A percentile compares a stretch with the other conserved stretches of the same genome.
phyloP scores from a whole-genome alignment of 2,329 filamentous ascomycete genomes.

The Aspergillus piperis region DNA sequence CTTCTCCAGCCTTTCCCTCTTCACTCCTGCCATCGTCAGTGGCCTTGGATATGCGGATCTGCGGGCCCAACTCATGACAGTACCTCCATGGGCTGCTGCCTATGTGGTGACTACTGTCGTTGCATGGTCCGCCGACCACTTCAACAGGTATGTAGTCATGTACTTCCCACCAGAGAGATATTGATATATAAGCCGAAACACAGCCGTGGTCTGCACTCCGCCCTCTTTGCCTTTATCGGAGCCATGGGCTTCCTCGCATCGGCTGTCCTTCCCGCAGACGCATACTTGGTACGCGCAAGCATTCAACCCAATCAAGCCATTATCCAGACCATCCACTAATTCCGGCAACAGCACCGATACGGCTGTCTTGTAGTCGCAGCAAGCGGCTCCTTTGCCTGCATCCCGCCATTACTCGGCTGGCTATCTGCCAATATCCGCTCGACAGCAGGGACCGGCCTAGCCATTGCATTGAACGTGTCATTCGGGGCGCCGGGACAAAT shows the following conservation, averaged over 20 bases:
- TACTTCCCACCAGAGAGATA: neutral
- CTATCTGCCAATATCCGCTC: slow-evolving; percentile 67
- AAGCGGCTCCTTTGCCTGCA: slow-evolving; percentile 67
- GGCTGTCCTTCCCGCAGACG: slow-evolving; percentile 61
- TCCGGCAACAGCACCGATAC: slow-evolving; percentile 54
- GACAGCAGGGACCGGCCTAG: slow-evolving; percentile 66
- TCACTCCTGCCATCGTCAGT: slow-evolving; percentile 65
- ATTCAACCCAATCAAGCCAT: neutral
- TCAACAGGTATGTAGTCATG: slow-evolving; percentile 35
- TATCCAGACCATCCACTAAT: neutral
- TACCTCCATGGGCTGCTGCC: slow-evolving; percentile 64
- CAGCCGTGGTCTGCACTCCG: slow-evolving; percentile 54
- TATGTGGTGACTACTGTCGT: slow-evolving; percentile 55
- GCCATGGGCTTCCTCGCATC: slow-evolving; percentile 63
- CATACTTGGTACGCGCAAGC: slow-evolving; percentile 49
- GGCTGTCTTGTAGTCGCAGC: slow-evolving; percentile 69
- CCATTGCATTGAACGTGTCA: slow-evolving; percentile 70
- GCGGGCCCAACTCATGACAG: slow-evolving; percentile 66
- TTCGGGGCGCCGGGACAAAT: slow-evolving; percentile 71
- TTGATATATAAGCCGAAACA: slow-evolving; percentile 21
- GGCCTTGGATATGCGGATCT: slow-evolving; percentile 58
- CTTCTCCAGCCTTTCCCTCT: slow-evolving; percentile 62
- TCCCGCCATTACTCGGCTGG: slow-evolving; percentile 71
- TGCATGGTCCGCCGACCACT: slow-evolving; percentile 63
- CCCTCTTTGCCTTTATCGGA: slow-evolving; percentile 53